phyloP scores from a whole-genome alignment of 305 asterid genomes.

The Rubia peregrina region DNA sequence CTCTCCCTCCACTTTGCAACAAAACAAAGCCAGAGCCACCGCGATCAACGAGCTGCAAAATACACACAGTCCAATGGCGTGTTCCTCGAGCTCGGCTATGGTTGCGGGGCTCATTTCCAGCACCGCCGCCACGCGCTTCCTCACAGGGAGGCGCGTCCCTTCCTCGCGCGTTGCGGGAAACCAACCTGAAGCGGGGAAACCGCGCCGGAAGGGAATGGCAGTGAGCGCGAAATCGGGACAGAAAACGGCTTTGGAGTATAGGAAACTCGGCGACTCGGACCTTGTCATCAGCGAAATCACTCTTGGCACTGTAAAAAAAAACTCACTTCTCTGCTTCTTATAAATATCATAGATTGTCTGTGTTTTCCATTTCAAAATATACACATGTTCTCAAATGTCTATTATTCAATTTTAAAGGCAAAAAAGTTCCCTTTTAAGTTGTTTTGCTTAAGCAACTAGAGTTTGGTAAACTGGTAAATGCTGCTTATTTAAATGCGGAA shows the following conservation, averaged over 20 bases:
- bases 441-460: too few relatives aligned
- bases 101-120: constrained; percentile 18
- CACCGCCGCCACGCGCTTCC: constrained; percentile 13
- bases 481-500: too few relatives aligned
- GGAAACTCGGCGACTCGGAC: constrained; percentile 83
- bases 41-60: not conserved
- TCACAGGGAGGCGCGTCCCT: constrained; percentile 19
- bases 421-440: not conserved
- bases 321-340: not conserved
- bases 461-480: too few relatives aligned
- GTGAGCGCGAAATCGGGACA: constrained; percentile 28
- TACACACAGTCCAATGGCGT: constrained; percentile 6
- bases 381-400: not conserved
- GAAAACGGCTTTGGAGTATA: constrained; percentile 48
- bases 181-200: constrained; percentile 10
- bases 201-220: constrained; percentile 21
- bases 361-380: not conserved
- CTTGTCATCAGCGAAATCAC: constrained; percentile 85
- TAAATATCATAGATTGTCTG: not conserved
- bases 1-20: not conserved
- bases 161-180: not conserved
- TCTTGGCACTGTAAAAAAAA: constrained; percentile 69
- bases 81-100: constrained; percentile 27
- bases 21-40: not conserved
- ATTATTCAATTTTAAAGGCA: not conserved